phyloP scores from a whole-genome alignment of 2,329 filamentous ascomycete species.

The Lecanicillium sp. region DNA sequence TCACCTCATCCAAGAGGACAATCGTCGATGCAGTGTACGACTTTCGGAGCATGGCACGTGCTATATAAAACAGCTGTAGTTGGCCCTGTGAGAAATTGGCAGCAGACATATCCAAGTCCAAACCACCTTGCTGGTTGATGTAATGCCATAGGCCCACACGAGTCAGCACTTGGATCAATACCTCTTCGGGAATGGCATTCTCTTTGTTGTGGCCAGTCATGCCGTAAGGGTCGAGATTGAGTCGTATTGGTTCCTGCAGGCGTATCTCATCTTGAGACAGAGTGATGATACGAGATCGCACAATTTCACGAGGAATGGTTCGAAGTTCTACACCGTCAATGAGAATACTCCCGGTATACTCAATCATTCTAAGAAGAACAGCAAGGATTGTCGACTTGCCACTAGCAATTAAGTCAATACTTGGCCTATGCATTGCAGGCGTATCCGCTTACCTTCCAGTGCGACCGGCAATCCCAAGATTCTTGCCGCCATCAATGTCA shows the following conservation, averaged over 20 bases:
- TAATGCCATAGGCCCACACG: constrained; percentile 9
- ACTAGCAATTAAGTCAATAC: background rate
- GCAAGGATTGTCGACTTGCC: constrained; percentile 4
- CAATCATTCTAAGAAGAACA: constrained; percentile 1
- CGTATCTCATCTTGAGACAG: constrained; percentile 17
- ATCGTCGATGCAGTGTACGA: constrained; percentile 1
- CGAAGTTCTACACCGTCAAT: constrained; percentile 7
- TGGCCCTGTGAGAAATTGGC: constrained; percentile 9
- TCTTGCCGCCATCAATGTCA: background rate
- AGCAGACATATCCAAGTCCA: constrained; percentile 4
- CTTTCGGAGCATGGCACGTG: constrained; percentile 14
- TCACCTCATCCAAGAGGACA: constrained; percentile 5
- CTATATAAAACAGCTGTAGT: constrained; percentile 10
- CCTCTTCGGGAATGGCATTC: constrained; percentile 1
- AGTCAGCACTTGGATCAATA: constrained; percentile 6
- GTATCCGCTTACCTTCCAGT: constrained; percentile 3
- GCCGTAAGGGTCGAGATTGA: constrained; percentile 7
- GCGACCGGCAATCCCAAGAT: background rate
- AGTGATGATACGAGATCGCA: constrained; percentile 19
- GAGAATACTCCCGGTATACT: constrained; percentile 6
- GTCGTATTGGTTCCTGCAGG: background rate
- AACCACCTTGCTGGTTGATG: constrained; percentile 3
- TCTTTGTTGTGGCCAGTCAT: background rate
- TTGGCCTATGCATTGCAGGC: too few species aligned
- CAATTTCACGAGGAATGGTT: constrained; percentile 3